Percentiles rank a stretch among this genome's conserved stretches.
Evolutionary conservation across 1,284 basidiomycete genomes (phyloP).

Genomic region (Pascua sp.): DNA sequence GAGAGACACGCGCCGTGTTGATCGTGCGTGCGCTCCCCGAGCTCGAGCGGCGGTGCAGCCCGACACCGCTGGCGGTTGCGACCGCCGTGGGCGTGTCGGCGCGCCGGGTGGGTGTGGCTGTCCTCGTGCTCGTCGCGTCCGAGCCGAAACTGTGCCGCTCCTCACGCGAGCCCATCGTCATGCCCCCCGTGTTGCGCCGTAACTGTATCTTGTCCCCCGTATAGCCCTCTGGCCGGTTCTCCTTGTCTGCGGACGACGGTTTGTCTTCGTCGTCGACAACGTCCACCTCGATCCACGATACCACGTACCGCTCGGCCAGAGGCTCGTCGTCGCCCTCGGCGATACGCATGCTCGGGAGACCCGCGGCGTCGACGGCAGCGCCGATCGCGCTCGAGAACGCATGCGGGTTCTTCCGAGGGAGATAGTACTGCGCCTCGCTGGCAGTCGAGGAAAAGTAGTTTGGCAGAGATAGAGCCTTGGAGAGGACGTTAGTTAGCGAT

Average conservation of each 20-base stretch:
- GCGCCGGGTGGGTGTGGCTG: conserved; percentile 22
- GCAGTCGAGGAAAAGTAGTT: conserved; percentile 91
- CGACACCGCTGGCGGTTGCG: not conserved
- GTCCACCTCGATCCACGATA: conserved; percentile 72
- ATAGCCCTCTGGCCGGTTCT: not conserved
- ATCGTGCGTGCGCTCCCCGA: conserved; percentile 3
- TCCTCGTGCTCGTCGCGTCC: conserved; percentile 26
- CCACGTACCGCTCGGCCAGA: conserved; percentile 71
- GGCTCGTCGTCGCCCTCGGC: too few relatives aligned
- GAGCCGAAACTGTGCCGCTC: conserved; percentile 25
- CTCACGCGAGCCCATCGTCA: conserved; percentile 24
- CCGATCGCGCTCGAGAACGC: conserved; percentile 39
- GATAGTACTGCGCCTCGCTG: conserved; percentile 88
- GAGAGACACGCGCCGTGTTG: not conserved
- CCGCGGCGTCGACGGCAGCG: conserved; percentile 47
- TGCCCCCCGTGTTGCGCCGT: conserved; percentile 2
- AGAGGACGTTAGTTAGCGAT: conserved; percentile 66
- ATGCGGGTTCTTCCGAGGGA: conserved; percentile 59
- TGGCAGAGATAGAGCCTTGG: conserved; percentile 74
- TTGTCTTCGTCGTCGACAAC: conserved; percentile 46
- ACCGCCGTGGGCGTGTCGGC: conserved; percentile 16
- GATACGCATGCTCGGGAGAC: conserved; percentile 29
- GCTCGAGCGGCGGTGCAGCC: conserved; percentile 4
- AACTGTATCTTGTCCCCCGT: conserved; percentile 11
- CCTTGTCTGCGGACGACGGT: not conserved